These are phyloP conservation scores for Trichophyton mentagrophytes DNA, from an alignment of 2,329 filamentous ascomycete species.

Conservation along the genomic window DNA sequence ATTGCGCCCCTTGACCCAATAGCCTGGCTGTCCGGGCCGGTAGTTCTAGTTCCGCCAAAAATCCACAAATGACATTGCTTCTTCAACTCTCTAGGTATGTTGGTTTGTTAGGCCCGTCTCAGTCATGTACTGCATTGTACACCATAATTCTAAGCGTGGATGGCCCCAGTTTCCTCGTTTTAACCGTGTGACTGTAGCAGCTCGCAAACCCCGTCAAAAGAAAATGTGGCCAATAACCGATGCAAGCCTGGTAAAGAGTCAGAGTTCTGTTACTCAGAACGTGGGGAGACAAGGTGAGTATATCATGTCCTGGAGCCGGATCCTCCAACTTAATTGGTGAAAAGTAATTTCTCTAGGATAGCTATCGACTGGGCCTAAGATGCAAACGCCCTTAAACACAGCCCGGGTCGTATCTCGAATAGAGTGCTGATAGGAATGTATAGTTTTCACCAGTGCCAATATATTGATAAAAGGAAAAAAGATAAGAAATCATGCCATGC, in stretches of 20 bases:
- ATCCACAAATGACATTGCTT: not conserved
- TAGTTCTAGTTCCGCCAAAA: not conserved
- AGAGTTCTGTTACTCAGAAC: not conserved
- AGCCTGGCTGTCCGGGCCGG: not conserved
- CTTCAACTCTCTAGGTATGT: not conserved
- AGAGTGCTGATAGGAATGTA: not conserved
- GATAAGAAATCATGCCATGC: not conserved
- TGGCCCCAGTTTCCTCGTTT: not conserved
- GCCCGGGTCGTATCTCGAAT: not conserved
- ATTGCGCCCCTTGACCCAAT: constrained; percentile 1
- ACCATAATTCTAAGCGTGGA: not conserved
- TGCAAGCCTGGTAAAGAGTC: not conserved
- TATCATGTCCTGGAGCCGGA: not conserved
- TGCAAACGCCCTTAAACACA: not conserved
- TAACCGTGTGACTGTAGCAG: not conserved
- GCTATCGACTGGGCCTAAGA: not conserved
- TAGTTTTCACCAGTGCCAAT: not conserved
- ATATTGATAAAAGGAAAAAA: not conserved
- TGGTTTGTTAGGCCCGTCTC: not conserved
- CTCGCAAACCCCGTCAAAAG: not conserved
- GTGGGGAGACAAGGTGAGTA: not conserved
- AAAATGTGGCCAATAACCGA: not conserved
- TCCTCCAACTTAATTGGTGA: not conserved
- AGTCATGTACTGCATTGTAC: not conserved
- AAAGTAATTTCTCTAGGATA: not conserved